Conservation (phyloP, 202 grass and related monocot species). For the Saccharum hybrid region DNA sequence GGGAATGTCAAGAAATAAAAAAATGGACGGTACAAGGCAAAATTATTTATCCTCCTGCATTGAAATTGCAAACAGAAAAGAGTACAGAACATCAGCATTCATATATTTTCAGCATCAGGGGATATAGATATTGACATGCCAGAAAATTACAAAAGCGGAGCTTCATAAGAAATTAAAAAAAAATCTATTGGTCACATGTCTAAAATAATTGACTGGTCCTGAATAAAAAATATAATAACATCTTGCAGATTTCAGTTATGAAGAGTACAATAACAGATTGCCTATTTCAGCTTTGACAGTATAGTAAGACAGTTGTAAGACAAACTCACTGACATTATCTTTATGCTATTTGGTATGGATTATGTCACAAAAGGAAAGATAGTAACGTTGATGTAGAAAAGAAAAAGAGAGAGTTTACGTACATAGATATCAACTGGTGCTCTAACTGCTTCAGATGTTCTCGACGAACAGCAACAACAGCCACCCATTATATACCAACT, state of each 20-base stretch:
- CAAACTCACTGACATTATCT: background rate
- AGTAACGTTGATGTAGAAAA: background rate
- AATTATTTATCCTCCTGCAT: constrained; percentile 2
- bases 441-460: constrained; percentile 65
- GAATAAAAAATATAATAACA: background rate
- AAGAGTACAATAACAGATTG: background rate
- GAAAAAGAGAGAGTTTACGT: constrained; percentile 37
- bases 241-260: constrained; percentile 13
- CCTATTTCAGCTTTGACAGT: background rate
- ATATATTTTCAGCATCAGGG: background rate
- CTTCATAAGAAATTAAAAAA: background rate
- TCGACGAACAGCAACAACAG: constrained; percentile 74
- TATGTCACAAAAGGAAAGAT: background rate
- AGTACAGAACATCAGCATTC: background rate
- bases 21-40: constrained; percentile 14
- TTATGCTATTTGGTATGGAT: constrained; percentile 2
- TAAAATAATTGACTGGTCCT: background rate
- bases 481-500: constrained; percentile 69
- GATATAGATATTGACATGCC: constrained; percentile 3
- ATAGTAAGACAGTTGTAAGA: background rate
- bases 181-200: background rate
- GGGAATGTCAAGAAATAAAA: background rate
- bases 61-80: background rate
- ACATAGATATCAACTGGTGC: constrained; percentile 66
- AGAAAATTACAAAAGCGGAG: constrained; percentile 4